Evolutionary conservation across 768 basidiomycete genomes (phyloP), one percentile per base, ranked within the genome.

Genomic region (Xerocomus spinulosus): DNA sequence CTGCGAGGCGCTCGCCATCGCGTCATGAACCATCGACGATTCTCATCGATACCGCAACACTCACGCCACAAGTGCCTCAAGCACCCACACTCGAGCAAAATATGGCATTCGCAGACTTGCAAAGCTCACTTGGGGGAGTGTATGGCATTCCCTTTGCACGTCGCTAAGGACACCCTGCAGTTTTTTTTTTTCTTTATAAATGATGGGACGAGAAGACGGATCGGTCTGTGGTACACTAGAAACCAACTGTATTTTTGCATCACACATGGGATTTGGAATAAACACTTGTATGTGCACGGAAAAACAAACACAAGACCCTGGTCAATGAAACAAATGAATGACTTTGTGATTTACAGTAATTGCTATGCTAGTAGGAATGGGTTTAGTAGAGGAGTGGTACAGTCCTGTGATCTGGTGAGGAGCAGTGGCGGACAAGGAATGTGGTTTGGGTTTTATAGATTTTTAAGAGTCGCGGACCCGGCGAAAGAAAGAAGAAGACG

Each of bases 31-130:
- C 66, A 5, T 71, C 72, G 18, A 70, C 68, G 13, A 69, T 69
- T 21, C 65, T 71, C 42, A 64, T 69, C 48, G 68, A 70, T 21
- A 60, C 72, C 8, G 58, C 72, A 2, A 67, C 69, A 3, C 60
- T 68, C 15, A 42, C 71, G 4, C 74, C 74, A 9, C 73, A 73
- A 44, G 66, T 68, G 44, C 66, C 72, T 25, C 80, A 75, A 48
- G 77, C 78, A 24, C 82, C 87, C 4, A 88, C 87, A 10, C 70
- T 89, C 37, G 87, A 88, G 62, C 87, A 91, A 67, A 87, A 85
- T 56, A 85, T 89, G 83, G 87, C 87, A 5, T 91, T 87, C 53
- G 86, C 83, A 38, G 82, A 77, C 15, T 71, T 83, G 33, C 78
- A 80, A 52, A 77, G 76, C 40, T 78, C 80, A 15, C 60, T 65